A percentile compares a stretch with the other conserved stretches of the same genome.
Conservation (phyloP, 306 rosid species). For the Delonix regia region DNA sequence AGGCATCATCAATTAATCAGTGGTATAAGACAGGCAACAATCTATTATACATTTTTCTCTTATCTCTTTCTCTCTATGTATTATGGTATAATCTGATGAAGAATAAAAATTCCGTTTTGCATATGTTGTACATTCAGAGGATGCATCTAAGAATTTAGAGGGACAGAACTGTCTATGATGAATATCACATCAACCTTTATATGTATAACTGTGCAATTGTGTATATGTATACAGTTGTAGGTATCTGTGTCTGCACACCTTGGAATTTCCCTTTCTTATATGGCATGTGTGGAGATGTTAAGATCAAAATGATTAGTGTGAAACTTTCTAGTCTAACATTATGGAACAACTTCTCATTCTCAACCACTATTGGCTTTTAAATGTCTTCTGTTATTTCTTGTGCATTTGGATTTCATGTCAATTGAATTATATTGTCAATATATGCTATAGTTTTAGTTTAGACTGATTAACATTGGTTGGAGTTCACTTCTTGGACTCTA, state of each 20-base stretch:
- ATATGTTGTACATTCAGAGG: neutral
- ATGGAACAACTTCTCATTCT: constrained; percentile 29
- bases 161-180: constrained; percentile 15
- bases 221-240: neutral
- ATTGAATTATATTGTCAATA: constrained; percentile 4
- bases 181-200: neutral
- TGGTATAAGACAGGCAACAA: neutral
- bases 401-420: constrained; percentile 8
- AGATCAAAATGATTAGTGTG: constrained; percentile 24
- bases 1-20: constrained; percentile 8
- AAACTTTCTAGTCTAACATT: constrained; percentile 4
- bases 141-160: constrained; percentile 3
- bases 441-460: constrained; percentile 28
- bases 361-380: constrained; percentile 22
- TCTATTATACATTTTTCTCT: neutral
- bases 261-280: constrained; percentile 23
- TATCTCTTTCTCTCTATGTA: constrained; percentile 11
- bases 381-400: constrained; percentile 2
- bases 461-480: constrained; percentile 20
- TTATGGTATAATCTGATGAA: constrained; percentile 15
- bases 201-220: neutral
- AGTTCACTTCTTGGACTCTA: constrained; percentile 2
- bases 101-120: constrained; percentile 20
- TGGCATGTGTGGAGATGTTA: neutral
- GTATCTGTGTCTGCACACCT: neutral